Evolutionary conservation across 148 eudicot genomes (phyloP), one percentile per base, ranked within the genome.

Genomic region (Selenicereus undatus): DNA sequence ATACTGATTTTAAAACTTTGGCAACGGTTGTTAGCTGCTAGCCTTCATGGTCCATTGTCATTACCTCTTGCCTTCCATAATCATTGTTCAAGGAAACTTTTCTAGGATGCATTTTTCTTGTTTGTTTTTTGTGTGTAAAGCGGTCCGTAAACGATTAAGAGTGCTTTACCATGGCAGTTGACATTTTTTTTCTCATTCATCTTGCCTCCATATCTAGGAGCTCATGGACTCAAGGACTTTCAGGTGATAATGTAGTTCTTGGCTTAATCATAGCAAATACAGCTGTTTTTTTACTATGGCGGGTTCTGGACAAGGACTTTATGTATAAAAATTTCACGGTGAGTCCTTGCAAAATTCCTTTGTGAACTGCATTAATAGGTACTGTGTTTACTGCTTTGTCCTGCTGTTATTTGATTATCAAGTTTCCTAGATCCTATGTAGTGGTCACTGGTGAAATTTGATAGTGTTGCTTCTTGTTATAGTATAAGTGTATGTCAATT

Each of bases 271-370:
- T 88, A 68, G 84, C 95, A 60, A 95, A 93, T 88, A 89, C 86
- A 64, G 97, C 85, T 78, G 96, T 93, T 75, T 95, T 89, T 80
- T 52, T 93, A 60, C 70, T 95, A 77, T 95, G 98, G 97, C 84
- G 84, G 62, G 72, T 88, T 76, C 84, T 91, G 18, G 89, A 86
- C 78, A 81, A 50, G 51, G 71, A 73, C 35, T 95, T 93, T 70
- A 95, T 95, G 98, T 51, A 36, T 79, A 82, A 85, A 60, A 88
- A 95, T 81, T 95, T 95, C 76, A 95, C 81, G 78, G 95, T 93
- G 77, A 82, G 91, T 88, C 78, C 66, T 80, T 72, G 76, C 86
- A 89, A 71, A 74, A 81, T 26, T 51, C 48, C 45, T 66, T 22
- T 54, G 45, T 26, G 45, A 27, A 62, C 56, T 58, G 60, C 12